Evolutionary conservation across 768 basidiomycete genomes (phyloP).

Genomic region (Boletales sp.): DNA sequence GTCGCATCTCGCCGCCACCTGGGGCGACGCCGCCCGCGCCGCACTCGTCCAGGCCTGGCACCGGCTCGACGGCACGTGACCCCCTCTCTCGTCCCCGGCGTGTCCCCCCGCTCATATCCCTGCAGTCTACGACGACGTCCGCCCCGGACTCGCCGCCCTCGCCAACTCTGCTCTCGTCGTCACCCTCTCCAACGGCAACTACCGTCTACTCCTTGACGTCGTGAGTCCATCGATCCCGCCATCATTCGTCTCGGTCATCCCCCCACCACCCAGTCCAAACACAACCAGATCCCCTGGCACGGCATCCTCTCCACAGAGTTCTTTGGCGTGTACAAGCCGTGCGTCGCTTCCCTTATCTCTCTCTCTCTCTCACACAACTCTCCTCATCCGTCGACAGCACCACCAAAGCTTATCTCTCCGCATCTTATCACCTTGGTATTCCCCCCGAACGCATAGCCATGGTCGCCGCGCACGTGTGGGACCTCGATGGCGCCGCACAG

Average conservation of each 20-base stretch:
- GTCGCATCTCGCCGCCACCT: constrained; percentile 42
- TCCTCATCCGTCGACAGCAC: constrained; percentile 26
- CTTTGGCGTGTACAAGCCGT: constrained; percentile 66
- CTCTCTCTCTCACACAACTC: too few relatives aligned
- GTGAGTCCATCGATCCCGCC: too few relatives aligned
- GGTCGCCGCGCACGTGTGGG: constrained; percentile 62
- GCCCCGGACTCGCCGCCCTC: constrained; percentile 45
- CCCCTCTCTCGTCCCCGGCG: too few relatives aligned
- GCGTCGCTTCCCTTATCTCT: constrained; percentile 20
- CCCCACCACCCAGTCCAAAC: too few relatives aligned
- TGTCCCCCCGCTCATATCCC: constrained; percentile 36
- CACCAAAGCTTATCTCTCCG: constrained; percentile 46
- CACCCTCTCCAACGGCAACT: constrained; percentile 62
- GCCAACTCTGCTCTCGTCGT: constrained; percentile 50
- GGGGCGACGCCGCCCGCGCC: constrained; percentile 42
- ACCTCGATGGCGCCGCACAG: constrained; percentile 49
- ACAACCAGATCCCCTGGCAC: constrained; percentile 62
- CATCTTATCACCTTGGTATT: constrained; percentile 43
- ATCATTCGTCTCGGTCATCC: too few relatives aligned
- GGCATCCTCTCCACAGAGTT: constrained; percentile 57
- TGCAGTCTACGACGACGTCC: constrained; percentile 56
- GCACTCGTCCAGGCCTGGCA: constrained; percentile 58
- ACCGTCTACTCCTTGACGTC: constrained; percentile 59
- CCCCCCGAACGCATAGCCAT: constrained; percentile 51
- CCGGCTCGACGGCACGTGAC: constrained; percentile 45